Evolutionary conservation across 805 yeast species (phyloP), one percentile per base, ranked within the genome.

Genomic region (Ogataea methanolica): DNA sequence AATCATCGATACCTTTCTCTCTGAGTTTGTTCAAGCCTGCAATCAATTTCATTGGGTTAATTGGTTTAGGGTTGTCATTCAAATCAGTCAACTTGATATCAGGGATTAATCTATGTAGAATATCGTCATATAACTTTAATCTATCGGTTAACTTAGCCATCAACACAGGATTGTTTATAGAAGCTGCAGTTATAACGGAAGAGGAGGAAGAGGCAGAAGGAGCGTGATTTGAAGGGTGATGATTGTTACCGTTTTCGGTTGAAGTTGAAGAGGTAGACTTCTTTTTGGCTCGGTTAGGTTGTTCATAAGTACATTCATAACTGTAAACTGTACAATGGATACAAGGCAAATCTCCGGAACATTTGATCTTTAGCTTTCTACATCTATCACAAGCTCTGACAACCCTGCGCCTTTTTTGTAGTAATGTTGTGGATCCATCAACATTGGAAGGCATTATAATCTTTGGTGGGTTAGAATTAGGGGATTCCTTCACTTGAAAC

Each of bases 231-330:
- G n/a, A 36, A 6, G 31, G 6, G 12, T 22, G 23, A 7, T 31
- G 26, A 33, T 35, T 43, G 12, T 23, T 33, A 12, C 34, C 35
- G 26, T 31, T 44, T 14, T 33, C 38, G 6, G 19, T 34, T 14
- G 43, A 12, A n/a, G n/a, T n/a, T 14, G 33, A 37, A 22, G 21
- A 5, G 6, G 49, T 21, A n/a, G 41, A 33, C 40, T 58, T 79
- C 58, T 78, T 79, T 42, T 63, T 61, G 3, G 61, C 42, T 17
- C 61, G 43, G 40, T 55, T 58, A 9, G 95, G 92, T 58, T 87
- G 88, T 59, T 85, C 87, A 62, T 89, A 89, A 0, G 95, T 80
- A 66, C 97, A 89, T 48, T 80, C 85, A 64, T 85, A 87, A 19
- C 88, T 80, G 67, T 88, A 90, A 1, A 88, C 96, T 1, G 96